Evolutionary conservation across 352 stramenopile species (phyloP).

Genomic region (Globisporangium solare): DNA sequence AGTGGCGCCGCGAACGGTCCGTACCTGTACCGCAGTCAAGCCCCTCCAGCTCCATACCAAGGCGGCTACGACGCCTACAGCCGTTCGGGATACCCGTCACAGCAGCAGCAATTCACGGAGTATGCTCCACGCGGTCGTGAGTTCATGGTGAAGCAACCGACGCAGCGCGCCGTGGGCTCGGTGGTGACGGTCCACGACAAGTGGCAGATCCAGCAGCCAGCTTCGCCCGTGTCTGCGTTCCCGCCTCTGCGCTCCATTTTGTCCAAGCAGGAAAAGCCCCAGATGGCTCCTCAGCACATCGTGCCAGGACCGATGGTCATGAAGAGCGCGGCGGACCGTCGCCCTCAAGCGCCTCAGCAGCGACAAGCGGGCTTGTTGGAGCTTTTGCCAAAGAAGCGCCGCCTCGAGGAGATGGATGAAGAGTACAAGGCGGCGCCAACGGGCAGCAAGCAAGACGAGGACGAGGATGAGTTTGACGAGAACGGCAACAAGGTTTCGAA

Average conservation of each 20-base stretch:
- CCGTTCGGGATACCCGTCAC: slow-evolving; percentile 7
- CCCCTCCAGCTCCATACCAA: background rate
- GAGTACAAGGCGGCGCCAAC: background rate
- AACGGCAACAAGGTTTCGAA: slow-evolving; percentile 22
- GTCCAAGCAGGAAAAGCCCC: slow-evolving; percentile 14
- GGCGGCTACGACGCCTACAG: slow-evolving; percentile 14
- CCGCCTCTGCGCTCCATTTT: slow-evolving; percentile 13
- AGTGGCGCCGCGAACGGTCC: background rate
- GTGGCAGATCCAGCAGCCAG: slow-evolving; percentile 14
- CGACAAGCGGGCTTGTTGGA: slow-evolving; percentile 4
- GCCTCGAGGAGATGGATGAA: slow-evolving; percentile 17
- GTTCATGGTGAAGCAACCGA: background rate
- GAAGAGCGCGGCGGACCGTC: slow-evolving; percentile 7
- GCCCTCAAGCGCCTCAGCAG: slow-evolving; percentile 2
- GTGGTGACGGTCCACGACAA: slow-evolving; percentile 12
- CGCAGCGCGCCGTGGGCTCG: slow-evolving; percentile 5
- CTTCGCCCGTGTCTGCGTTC: slow-evolving; percentile 7
- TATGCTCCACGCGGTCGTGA: background rate
- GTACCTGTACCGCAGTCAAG: slow-evolving; percentile 7
- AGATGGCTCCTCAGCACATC: background rate
- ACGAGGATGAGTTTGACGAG: slow-evolving; percentile 14
- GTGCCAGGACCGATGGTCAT: slow-evolving; percentile 21
- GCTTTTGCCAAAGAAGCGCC: slow-evolving; percentile 22
- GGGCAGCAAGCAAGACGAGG: background rate
- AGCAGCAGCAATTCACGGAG: background rate